phyloP scores from a whole-genome alignment of 108 stramenopile genomes.

The Skeletonema costatum region DNA sequence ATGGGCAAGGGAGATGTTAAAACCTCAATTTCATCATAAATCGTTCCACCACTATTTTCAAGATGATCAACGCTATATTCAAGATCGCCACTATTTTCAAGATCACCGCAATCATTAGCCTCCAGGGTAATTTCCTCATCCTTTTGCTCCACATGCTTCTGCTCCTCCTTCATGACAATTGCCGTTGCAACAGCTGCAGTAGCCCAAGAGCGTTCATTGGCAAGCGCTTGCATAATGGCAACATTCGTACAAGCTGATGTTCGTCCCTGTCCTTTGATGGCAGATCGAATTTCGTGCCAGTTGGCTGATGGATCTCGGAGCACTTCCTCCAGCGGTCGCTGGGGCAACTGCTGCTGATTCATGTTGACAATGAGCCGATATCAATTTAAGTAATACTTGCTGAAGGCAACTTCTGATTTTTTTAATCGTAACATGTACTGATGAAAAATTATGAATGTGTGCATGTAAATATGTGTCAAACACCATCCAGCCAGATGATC shows the following conservation, averaged over 20 bases:
- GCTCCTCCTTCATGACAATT: neutral
- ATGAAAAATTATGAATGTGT: no score
- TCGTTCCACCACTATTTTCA: neutral
- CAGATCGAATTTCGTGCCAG: slow-evolving; percentile 25
- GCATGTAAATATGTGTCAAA: no score
- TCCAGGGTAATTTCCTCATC: neutral
- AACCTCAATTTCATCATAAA: neutral
- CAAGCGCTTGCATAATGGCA: slow-evolving; percentile 18
- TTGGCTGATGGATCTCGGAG: slow-evolving; percentile 17
- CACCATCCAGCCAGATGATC: no score
- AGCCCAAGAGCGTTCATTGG: neutral
- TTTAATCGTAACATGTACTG: no score
- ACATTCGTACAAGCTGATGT: slow-evolving; percentile 21
- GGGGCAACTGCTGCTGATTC: neutral
- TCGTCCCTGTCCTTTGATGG: slow-evolving; percentile 11
- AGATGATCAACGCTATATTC: no score
- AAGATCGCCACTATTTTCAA: neutral
- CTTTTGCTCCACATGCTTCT: neutral
- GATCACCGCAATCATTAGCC: neutral
- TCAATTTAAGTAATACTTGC: no score
- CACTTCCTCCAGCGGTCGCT: slow-evolving; percentile 22
- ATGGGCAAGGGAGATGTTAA: neutral
- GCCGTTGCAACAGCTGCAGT: neutral
- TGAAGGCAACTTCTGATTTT: no score
- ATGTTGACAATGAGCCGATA: neutral